phyloP scores from a whole-genome alignment of 441 rosid species.

The Brassica hybrid region DNA sequence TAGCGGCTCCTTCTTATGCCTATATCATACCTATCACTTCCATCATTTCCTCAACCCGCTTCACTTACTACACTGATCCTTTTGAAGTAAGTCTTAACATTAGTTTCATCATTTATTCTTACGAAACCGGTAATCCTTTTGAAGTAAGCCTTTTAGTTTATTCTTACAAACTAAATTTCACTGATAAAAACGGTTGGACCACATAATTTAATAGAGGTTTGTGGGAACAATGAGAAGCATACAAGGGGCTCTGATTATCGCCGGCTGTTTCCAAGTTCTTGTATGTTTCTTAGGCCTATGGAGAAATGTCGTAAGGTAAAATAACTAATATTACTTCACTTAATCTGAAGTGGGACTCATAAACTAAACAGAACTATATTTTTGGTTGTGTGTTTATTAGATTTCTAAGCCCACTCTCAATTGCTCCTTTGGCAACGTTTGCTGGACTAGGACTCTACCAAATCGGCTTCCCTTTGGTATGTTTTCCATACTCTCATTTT shows the following conservation, averaged over 20 bases:
- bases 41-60: constrained; percentile 56
- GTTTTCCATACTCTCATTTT: background rate
- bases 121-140: constrained; percentile 42
- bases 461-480: constrained; percentile 76
- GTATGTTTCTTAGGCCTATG: constrained; percentile 73
- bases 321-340: background rate
- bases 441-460: constrained; percentile 80
- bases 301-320: constrained; percentile 69
- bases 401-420: constrained; percentile 66
- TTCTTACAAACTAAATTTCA: background rate
- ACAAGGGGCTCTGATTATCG: constrained; percentile 70
- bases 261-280: constrained; percentile 71
- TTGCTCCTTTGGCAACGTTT: constrained; percentile 68
- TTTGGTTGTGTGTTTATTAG: background rate
- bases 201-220: constrained; percentile 53
- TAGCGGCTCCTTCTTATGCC: constrained; percentile 62
- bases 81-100: constrained; percentile 50
- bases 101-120: background rate
- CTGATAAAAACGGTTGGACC: background rate
- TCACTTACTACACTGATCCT: constrained; percentile 49
- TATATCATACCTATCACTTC: constrained; percentile 61
- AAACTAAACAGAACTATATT: background rate
- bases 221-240: constrained; percentile 71
- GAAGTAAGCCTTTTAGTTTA: constrained; percentile 48
- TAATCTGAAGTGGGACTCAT: background rate